Base-by-base conservation (phyloP, 2,329 filamentous ascomycete species). In the Domatiomyces catenatus region DNA sequence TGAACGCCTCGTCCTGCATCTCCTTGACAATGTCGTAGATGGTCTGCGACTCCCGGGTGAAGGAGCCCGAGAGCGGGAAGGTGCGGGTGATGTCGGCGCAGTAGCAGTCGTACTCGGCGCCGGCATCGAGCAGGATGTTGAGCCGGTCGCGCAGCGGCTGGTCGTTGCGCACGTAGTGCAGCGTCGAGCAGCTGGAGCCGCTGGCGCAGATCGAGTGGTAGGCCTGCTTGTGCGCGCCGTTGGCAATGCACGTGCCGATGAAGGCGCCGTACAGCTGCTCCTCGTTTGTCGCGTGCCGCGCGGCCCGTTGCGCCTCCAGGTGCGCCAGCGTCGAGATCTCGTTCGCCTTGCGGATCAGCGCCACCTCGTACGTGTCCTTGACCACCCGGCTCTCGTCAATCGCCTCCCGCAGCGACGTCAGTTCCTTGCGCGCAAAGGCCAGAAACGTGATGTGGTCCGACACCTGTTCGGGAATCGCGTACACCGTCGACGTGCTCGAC, bases 41-140 rank as follows among this genome's bases (percentile, higher is more conserved):
- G 8, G 78, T 75, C 46, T 76, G 75, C 0, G 82, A 81, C 63
- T 90, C 83, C 12, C 73, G 65, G 0, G 79, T 77, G 58, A 87
- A 94, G 0, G 69, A 69, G 5, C 85, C 84, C 12, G 75, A 76
- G 19, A 95, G 69, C 3, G 90, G 90, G 57, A 95, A 80, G 0
- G 89, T 92, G 39, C 90, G 79, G 0, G 92, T 96, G 24, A 96
- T 80, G 65, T 96, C 90, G 51, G 84, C 85, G 26, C 87, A 87
- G 64, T 98, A 96, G 59, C 84, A 82, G 47, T 80, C 70, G 67
- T 81, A 94, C 66, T 96, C 90, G 57, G 81, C 84, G 2, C 87
- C 89, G 1, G 90, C 89, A 63, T 98, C 90, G 3, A 98, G 72
- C 18, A 93, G 81, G 28, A 96, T 70, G 26, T 89, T 74, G 61